These are phyloP conservation scores for Saturnispora besseyi DNA, from an alignment of 805 yeast species.

Conservation along the genomic window DNA sequence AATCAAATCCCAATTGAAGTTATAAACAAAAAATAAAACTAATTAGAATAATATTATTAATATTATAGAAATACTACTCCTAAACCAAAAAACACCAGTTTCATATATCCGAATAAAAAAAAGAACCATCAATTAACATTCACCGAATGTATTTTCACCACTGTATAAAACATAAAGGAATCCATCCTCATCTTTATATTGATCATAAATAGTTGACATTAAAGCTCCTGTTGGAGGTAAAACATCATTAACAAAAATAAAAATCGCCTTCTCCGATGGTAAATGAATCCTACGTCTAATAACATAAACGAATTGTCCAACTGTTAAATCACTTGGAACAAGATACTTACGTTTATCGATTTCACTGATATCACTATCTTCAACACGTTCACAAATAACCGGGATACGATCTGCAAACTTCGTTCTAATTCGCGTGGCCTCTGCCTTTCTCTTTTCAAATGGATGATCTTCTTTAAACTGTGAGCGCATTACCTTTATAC, in stretches of 20 bases:
- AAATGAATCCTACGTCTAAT: conserved; percentile 92
- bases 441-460: conserved; percentile 91
- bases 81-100: background rate
- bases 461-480: conserved; percentile 94
- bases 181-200: conserved; percentile 97
- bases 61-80: background rate
- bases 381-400: conserved; percentile 94
- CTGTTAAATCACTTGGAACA: conserved; percentile 92
- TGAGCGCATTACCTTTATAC: conserved; percentile 55
- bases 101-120: background rate
- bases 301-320: conserved; percentile 97
- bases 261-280: conserved; percentile 96
- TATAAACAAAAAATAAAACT: background rate
- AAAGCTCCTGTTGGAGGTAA: conserved; percentile 97
- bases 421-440: conserved; percentile 81
- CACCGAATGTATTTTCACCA: conserved; percentile 95
- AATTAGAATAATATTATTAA: background rate
- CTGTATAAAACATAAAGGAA: conserved; percentile 92
- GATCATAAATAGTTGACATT: conserved; percentile 90
- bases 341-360: conserved; percentile 95
- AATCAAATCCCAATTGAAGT: conserved; percentile 16
- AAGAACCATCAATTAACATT: background rate
- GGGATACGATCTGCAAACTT: conserved; percentile 92
- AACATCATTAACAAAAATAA: conserved; percentile 93
- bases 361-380: conserved; percentile 90